phyloP scores from a whole-genome alignment of 306 rosid genomes.

The Cyclanthera cordifolia region DNA sequence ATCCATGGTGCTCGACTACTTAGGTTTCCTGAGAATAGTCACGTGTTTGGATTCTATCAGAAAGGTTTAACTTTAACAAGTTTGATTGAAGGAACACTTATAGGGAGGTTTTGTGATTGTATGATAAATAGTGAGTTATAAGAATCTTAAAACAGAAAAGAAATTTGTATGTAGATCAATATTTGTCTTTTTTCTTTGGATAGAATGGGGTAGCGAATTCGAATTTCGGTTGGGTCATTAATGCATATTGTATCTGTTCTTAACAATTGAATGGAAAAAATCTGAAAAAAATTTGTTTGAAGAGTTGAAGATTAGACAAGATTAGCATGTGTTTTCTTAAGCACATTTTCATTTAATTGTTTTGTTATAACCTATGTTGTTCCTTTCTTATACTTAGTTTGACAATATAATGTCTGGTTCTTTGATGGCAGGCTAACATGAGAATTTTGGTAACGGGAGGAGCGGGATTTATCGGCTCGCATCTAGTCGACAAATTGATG shows the following conservation, averaged over 20 bases:
- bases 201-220: not conserved
- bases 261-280: not conserved
- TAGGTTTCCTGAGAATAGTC: no score
- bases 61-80: not conserved
- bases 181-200: not conserved
- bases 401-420: not conserved
- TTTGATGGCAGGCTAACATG: constrained; percentile 65
- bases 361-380: not conserved
- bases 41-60: not conserved
- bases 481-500: constrained; percentile 92
- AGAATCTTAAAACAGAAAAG: not conserved
- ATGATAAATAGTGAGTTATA: not conserved
- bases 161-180: not conserved
- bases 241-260: not conserved
- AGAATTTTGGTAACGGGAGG: constrained; percentile 94
- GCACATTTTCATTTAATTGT: not conserved
- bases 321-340: not conserved
- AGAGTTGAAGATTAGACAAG: not conserved
- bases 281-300: not conserved
- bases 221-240: not conserved
- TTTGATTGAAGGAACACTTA: not conserved
- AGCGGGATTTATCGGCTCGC: constrained; percentile 98
- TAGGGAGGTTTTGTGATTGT: not conserved
- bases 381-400: not conserved
- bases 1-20: no score